Evolutionary conservation across 1,139 yeast genomes (phyloP), one percentile per base, ranked within the genome.

Genomic region (Casaregolazyma suthepensis): DNA sequence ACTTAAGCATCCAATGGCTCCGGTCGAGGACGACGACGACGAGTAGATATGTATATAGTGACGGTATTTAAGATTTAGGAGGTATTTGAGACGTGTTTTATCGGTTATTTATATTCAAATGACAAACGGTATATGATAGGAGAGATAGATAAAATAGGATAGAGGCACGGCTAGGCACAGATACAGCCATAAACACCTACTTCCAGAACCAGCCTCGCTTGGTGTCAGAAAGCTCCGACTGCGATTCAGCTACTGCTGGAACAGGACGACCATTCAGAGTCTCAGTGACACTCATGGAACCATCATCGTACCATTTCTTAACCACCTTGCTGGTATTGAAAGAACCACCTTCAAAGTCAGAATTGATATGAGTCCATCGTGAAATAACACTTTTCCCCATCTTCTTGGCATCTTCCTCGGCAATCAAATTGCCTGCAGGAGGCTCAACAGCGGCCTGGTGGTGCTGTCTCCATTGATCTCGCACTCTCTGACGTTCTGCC

Each of bases 231-330:
- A n/a, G 19, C 19, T 55, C 46, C 5, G 23, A 40, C 23, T 20
- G 47, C 54, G 19, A 46, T 22, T 35, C 46, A 29, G 13, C 29
- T 38, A n/a, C 29, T 26, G 42, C 43, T 13, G 17, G 12, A 38
- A 20, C 18, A 17, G 38, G 43, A n/a, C 42, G 40, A 4, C 50
- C 50, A 20, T 42, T 46, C 45, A 42, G 20, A 20, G 63, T 61
- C 55, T 72, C 71, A 31, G 80, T 60, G 31, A 66, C 57, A 23
- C 64, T 59, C 46, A 67, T 78, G 3, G 86, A 77, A 6, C 96
- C 96, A 65, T 89, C 95, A 43, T 71, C 75, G 64, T 73, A 88
- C 61, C 75, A 77, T 59, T 83, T 81, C 59, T 76, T 76, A 22
- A 71, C 69, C 58, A 81, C 80, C 23, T 78, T 76, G 61, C 76